phyloP scores from a whole-genome alignment of 2,329 filamentous ascomycete species.

The Pyrenophora teres region DNA sequence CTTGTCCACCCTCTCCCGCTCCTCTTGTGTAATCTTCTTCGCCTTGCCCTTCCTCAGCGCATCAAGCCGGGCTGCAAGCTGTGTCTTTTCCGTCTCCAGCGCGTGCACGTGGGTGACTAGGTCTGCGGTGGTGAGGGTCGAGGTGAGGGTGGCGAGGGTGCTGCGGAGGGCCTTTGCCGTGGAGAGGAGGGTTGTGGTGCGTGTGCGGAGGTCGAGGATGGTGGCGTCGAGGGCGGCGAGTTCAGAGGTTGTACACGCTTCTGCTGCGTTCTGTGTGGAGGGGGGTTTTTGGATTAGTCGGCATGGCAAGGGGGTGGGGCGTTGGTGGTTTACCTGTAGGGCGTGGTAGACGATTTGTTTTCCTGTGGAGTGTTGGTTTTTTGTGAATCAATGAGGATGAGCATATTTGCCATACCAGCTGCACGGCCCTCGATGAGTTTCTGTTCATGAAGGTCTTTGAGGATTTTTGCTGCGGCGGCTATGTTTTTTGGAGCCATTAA shows the following conservation, averaged over 20 bases:
- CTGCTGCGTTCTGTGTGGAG: constrained; percentile 53
- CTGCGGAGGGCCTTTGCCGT: constrained; percentile 57
- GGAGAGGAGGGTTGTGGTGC: constrained; percentile 51
- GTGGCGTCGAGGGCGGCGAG: constrained; percentile 57
- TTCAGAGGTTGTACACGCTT: constrained; percentile 54
- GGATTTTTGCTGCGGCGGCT: constrained; percentile 63
- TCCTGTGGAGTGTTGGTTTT: constrained; percentile 47
- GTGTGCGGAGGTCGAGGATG: constrained; percentile 53
- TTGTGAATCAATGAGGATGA: not conserved
- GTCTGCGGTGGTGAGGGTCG: constrained; percentile 57
- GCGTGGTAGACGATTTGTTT: constrained; percentile 68
- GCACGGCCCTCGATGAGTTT: constrained; percentile 63
- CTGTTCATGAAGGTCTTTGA: constrained; percentile 66
- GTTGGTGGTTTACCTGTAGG: constrained; percentile 45
- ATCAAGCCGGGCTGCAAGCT: constrained; percentile 49
- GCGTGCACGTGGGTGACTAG: constrained; percentile 52
- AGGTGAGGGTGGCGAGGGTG: constrained; percentile 53
- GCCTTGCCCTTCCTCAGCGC: constrained; percentile 49
- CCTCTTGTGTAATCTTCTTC: constrained; percentile 50
- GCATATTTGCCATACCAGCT: constrained; percentile 50
- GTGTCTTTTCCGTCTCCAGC: constrained; percentile 53
- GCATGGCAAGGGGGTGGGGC: not conserved
- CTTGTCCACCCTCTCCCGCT: constrained; percentile 53
- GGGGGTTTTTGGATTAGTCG: not conserved
- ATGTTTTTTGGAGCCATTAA: constrained; percentile 19